These are phyloP conservation scores for Nissolia schottii DNA, from an alignment of 306 rosid genomes.

Conservation along the genomic window DNA sequence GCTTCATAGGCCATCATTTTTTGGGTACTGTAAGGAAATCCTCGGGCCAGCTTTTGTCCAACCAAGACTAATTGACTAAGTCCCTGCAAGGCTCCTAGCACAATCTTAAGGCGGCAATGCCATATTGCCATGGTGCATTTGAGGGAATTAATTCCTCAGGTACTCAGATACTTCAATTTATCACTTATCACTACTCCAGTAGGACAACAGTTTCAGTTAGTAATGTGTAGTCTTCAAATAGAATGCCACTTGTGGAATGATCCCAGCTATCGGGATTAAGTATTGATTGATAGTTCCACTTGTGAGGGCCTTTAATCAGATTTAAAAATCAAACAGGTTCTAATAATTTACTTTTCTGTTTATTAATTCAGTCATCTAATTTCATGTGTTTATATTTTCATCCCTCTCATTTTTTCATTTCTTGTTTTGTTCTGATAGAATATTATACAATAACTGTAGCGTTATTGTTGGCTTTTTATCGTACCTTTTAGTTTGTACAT, in stretches of 20 bases:
- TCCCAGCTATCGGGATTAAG: background rate
- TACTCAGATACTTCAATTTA: no score
- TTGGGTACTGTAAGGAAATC: no score
- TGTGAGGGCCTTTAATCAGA: background rate
- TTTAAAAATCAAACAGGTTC: background rate
- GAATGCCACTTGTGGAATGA: background rate
- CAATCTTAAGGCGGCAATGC: no score
- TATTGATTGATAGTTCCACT: background rate
- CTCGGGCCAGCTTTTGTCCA: no score
- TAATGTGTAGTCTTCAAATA: background rate
- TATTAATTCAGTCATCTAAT: background rate
- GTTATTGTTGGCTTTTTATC: background rate
- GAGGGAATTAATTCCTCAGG: no score
- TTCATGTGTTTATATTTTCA: background rate
- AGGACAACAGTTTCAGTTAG: background rate
- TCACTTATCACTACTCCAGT: background rate
- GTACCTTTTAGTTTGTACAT: background rate
- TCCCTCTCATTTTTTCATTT: background rate
- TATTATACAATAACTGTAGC: background rate
- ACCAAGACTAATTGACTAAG: no score
- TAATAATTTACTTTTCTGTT: background rate
- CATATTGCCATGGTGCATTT: no score
- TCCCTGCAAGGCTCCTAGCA: no score
- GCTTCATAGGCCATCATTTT: no score
- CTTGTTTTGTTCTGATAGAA: background rate